Evolutionary conservation across 2,329 filamentous ascomycete species (phyloP).

Genomic region (Chaetomiaceae sp.): DNA sequence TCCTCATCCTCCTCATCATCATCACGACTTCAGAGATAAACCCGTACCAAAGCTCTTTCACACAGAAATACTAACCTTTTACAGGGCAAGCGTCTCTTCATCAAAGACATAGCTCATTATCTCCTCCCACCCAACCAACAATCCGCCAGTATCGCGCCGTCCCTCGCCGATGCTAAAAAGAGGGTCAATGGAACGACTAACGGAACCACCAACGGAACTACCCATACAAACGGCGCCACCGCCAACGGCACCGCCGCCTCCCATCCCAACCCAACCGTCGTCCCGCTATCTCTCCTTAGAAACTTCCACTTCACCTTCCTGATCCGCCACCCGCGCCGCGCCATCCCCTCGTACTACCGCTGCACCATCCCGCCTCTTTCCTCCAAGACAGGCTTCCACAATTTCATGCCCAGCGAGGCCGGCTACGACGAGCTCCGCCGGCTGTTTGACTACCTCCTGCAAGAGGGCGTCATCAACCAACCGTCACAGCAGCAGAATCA

Average conservation of each 20-base stretch:
- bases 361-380: slow-evolving; percentile 88
- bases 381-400: slow-evolving; percentile 74
- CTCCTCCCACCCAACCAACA: slow-evolving; percentile 71
- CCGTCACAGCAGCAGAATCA: background rate
- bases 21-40: too few relatives aligned
- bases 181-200: too few relatives aligned
- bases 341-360: slow-evolving; percentile 90
- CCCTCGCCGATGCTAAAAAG: slow-evolving; percentile 47
- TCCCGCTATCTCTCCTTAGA: slow-evolving; percentile 69
- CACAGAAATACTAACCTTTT: slow-evolving; percentile 14
- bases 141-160: slow-evolving; percentile 68
- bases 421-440: slow-evolving; percentile 85
- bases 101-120: slow-evolving; percentile 97
- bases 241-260: slow-evolving; percentile 50
- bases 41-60: background rate
- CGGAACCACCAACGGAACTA: slow-evolving; percentile 28
- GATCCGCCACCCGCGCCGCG: slow-evolving; percentile 89
- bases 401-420: slow-evolving; percentile 83
- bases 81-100: slow-evolving; percentile 84
- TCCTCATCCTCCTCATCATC: too few relatives aligned
- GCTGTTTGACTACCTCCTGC: slow-evolving; percentile 78
- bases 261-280: slow-evolving; percentile 69
- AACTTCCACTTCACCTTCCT: slow-evolving; percentile 93
- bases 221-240: slow-evolving; percentile 27
- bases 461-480: slow-evolving; percentile 64